Percentiles rank a stretch among this genome's conserved stretches.
These are phyloP conservation scores for Mortierella sp. DNA, from an alignment of 371 early-diverging fungal species.

Conservation along the genomic window DNA sequence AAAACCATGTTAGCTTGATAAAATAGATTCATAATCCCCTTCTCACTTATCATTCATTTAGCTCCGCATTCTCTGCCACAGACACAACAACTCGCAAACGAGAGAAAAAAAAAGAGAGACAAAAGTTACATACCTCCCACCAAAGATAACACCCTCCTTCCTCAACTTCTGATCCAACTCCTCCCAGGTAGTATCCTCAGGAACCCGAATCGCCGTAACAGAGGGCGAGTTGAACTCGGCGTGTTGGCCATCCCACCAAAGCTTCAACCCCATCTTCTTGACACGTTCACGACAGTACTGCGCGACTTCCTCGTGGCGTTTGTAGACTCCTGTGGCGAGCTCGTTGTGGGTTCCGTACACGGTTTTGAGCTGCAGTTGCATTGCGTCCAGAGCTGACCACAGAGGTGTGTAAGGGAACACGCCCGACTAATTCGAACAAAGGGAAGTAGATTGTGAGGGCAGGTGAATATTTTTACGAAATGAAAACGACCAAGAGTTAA, in stretches of 20 bases:
- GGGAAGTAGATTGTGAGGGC: not conserved
- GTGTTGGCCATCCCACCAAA: constrained; percentile 38
- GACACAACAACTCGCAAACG: not conserved
- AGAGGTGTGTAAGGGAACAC: constrained; percentile 49
- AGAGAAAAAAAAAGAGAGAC: too few relatives aligned
- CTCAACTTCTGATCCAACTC: constrained; percentile 43
- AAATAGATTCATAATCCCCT: not conserved
- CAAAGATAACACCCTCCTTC: constrained; percentile 48
- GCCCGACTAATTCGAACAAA: constrained; percentile 20
- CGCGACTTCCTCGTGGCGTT: constrained; percentile 33
- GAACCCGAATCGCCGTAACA: constrained; percentile 50
- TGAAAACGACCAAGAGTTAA: too few relatives aligned
- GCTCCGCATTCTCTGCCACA: not conserved
- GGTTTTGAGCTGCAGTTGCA: constrained; percentile 39
- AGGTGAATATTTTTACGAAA: not conserved
- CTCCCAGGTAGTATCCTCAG: constrained; percentile 50
- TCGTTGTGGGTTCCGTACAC: constrained; percentile 31
- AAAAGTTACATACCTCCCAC: constrained; percentile 40
- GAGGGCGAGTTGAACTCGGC: constrained; percentile 29
- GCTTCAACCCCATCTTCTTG: constrained; percentile 43
- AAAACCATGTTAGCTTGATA: not conserved
- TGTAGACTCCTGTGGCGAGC: constrained; percentile 25
- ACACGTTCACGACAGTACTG: constrained; percentile 43
- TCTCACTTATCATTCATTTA: not conserved
- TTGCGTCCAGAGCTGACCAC: constrained; percentile 52